A percentile compares a stretch with the other conserved stretches of the same genome.
Evolutionary conservation across 306 rosid genomes (phyloP).

Genomic region (Notholithocarpus densiflorus): DNA sequence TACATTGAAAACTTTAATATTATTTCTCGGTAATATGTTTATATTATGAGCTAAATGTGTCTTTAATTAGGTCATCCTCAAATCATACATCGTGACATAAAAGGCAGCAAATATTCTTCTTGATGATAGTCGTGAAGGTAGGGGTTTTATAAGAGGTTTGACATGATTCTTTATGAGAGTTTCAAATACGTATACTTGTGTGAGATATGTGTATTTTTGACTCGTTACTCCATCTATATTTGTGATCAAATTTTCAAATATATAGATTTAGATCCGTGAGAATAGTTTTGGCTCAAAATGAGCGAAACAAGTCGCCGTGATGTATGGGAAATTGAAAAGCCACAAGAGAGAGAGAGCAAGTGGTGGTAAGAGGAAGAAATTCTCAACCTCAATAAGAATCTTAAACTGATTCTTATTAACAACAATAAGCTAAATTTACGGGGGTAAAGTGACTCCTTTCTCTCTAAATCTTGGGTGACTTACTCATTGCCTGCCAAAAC

Average conservation of each 20-base stretch:
- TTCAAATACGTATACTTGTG: background rate
- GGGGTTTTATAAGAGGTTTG: background rate
- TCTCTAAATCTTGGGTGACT: too few species aligned
- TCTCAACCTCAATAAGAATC: too few species aligned
- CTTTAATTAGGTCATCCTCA: constrained; percentile 34
- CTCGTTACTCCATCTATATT: background rate
- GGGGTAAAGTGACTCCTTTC: too few species aligned
- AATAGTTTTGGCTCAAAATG: background rate
- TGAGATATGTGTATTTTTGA: background rate
- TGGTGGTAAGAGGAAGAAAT: too few species aligned
- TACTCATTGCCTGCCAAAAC: too few species aligned
- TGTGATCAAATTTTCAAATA: background rate
- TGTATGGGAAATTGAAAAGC: background rate
- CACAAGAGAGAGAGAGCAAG: too few species aligned
- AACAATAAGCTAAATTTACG: too few species aligned
- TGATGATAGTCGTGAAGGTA: constrained; percentile 40
- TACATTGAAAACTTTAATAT: background rate
- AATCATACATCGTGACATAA: constrained; percentile 38
- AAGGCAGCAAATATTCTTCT: constrained; percentile 40
- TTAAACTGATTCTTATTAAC: too few species aligned
- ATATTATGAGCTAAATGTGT: background rate
- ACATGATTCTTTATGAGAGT: background rate
- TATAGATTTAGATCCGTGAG: background rate
- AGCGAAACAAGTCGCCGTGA: background rate
- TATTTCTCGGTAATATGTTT: background rate